Evolutionary conservation across 805 yeast species (phyloP).

Genomic region (Lipomyces chichibuensis): DNA sequence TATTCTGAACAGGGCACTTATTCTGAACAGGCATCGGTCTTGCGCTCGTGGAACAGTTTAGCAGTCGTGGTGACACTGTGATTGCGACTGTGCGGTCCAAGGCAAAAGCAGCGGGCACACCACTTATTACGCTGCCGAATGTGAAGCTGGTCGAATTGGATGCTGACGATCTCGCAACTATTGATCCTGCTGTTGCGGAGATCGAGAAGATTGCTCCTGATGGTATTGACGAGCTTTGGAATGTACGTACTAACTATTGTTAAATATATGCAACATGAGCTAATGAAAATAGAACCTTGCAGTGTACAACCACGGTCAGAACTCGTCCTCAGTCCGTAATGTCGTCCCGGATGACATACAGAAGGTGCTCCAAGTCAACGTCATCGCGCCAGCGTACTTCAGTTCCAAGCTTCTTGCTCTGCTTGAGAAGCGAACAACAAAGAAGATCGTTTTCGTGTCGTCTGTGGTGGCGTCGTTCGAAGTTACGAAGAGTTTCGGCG

Average conservation of each 20-base stretch:
- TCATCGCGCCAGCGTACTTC: not conserved
- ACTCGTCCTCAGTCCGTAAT: not conserved
- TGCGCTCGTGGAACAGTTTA: not conserved
- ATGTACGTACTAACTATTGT: not conserved
- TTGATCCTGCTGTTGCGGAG: constrained; percentile 1
- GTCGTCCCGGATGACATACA: not conserved
- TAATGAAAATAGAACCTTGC: not conserved
- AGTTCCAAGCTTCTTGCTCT: constrained; percentile 4
- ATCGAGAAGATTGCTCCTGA: constrained; percentile 2
- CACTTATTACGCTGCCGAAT: not conserved
- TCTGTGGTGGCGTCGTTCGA: not conserved
- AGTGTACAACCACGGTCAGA: not conserved
- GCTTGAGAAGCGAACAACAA: not conserved
- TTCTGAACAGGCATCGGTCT: not conserved
- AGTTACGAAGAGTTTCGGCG: not conserved
- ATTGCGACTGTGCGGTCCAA: constrained; percentile 8
- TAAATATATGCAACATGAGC: not conserved
- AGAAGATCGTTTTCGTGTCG: constrained; percentile 10
- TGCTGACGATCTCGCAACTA: not conserved
- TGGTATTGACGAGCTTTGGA: constrained; percentile 10
- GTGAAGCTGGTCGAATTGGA: constrained; percentile 9
- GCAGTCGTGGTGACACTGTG: constrained; percentile 4
- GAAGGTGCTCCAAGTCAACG: not conserved
- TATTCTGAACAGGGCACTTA: not conserved
- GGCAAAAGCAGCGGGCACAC: not conserved